Percentiles rank a stretch among this genome's conserved stretches.
These are phyloP conservation scores for Tulasnella sp. DNA, from an alignment of 768 basidiomycete genomes.

Conservation along the genomic window DNA sequence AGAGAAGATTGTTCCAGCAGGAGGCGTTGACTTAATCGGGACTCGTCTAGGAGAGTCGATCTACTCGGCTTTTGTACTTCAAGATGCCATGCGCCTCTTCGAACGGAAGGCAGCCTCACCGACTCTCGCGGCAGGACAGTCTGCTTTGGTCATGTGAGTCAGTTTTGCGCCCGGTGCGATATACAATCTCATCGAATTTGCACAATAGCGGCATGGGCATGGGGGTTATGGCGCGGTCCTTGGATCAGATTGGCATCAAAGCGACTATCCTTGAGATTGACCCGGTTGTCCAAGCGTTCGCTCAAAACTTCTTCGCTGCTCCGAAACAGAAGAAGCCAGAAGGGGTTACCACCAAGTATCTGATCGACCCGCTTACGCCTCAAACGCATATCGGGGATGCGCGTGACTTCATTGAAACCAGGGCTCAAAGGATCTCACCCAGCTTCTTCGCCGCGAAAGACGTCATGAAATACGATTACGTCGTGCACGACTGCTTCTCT, in stretches of 20 bases:
- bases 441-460: background rate
- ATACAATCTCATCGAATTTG: constrained; percentile 16
- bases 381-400: constrained; percentile 15
- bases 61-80: constrained; percentile 73
- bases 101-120: constrained; percentile 30
- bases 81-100: constrained; percentile 72
- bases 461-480: constrained; percentile 25
- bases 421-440: background rate
- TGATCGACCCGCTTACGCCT: background rate
- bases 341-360: background rate
- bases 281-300: constrained; percentile 76
- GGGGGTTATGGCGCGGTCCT: constrained; percentile 68
- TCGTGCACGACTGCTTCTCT: constrained; percentile 89
- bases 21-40: constrained; percentile 40
- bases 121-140: constrained; percentile 29
- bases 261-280: constrained; percentile 91
- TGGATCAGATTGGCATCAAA: constrained; percentile 54
- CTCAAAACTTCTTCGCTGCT: constrained; percentile 69
- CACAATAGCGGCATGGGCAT: constrained; percentile 68
- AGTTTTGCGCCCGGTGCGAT: constrained; percentile 7
- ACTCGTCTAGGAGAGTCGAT: constrained; percentile 59
- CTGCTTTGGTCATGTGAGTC: constrained; percentile 62
- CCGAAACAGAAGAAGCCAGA: constrained; percentile 30
- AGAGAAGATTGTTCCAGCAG: constrained; percentile 30
- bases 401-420: constrained; percentile 42